phyloP scores from a whole-genome alignment of 106 monocot genomes.

The Allium sativum region DNA sequence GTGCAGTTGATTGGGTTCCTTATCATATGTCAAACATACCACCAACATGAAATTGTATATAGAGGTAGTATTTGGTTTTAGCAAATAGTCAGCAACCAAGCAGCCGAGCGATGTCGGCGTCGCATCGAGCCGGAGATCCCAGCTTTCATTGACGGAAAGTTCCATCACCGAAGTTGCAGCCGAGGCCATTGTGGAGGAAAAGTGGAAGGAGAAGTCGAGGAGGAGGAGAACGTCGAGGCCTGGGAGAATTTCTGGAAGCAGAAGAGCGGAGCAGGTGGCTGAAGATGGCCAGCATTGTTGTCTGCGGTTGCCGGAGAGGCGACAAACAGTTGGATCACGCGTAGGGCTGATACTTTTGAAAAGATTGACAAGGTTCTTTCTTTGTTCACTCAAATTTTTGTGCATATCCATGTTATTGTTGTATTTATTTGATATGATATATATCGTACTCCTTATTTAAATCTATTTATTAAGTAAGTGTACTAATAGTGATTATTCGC shows the following conservation, averaged over 20 bases:
- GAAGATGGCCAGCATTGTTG: slow-evolving; percentile 69
- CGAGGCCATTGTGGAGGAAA: background rate
- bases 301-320: slow-evolving; percentile 67
- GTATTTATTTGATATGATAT: too few relatives aligned
- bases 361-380: slow-evolving; percentile 52
- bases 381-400: too few relatives aligned
- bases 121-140: slow-evolving; percentile 2
- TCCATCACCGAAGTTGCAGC: background rate
- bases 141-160: background rate
- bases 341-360: slow-evolving; percentile 55
- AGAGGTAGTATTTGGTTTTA: too few relatives aligned
- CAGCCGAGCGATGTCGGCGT: slow-evolving; percentile 6
- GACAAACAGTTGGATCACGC: slow-evolving; percentile 61
- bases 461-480: too few relatives aligned
- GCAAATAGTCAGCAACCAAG: background rate
- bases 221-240: slow-evolving; percentile 9
- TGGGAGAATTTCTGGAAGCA: background rate
- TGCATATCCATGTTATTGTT: too few relatives aligned
- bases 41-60: too few relatives aligned
- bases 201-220: slow-evolving; percentile 1
- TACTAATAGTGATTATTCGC: too few relatives aligned
- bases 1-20: too few relatives aligned
- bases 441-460: too few relatives aligned
- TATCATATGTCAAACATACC: too few relatives aligned
- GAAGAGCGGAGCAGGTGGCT: slow-evolving; percentile 50